These are phyloP conservation scores for Gnomoniopsis smithogilvyi DNA, from an alignment of 2,329 filamentous ascomycete genomes.

Conservation along the genomic window DNA sequence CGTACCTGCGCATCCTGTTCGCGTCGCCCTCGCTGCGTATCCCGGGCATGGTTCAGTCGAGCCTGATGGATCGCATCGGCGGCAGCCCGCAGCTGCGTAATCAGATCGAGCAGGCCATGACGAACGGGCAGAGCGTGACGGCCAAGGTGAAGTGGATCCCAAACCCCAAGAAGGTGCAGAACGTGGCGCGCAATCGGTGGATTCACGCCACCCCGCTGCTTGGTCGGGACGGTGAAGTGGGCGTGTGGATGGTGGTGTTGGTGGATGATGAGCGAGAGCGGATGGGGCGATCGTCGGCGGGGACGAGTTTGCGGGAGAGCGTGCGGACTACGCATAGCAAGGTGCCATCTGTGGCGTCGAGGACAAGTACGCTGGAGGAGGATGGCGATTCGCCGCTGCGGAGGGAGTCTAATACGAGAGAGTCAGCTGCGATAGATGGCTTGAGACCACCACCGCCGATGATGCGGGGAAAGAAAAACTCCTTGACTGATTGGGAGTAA, in stretches of 20 bases:
- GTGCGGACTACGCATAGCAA: background rate
- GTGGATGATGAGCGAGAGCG: slow-evolving; percentile 56
- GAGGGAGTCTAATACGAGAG: background rate
- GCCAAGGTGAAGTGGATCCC: slow-evolving; percentile 70
- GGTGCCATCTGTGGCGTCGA: background rate
- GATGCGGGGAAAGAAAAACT: too few relatives aligned
- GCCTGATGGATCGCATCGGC: slow-evolving; percentile 51
- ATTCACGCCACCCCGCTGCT: slow-evolving; percentile 76
- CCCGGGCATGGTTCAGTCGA: slow-evolving; percentile 63
- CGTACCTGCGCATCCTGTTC: slow-evolving; percentile 64
- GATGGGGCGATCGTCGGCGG: background rate
- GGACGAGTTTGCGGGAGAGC: background rate
- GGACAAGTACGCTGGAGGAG: background rate
- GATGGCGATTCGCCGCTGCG: background rate
- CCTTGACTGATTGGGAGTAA: too few relatives aligned
- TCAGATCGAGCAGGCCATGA: slow-evolving; percentile 54
- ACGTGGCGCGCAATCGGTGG: slow-evolving; percentile 64
- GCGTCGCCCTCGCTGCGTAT: slow-evolving; percentile 65
- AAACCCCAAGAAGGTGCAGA: slow-evolving; percentile 33
- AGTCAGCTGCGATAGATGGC: background rate
- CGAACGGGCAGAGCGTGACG: slow-evolving; percentile 67
- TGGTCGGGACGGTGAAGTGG: slow-evolving; percentile 63
- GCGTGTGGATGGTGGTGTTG: slow-evolving; percentile 76
- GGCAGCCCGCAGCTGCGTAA: slow-evolving; percentile 45
- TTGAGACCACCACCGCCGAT: background rate